Base-by-base conservation (phyloP, 352 stramenopile genomes). In the Phytophthora hybrid region DNA sequence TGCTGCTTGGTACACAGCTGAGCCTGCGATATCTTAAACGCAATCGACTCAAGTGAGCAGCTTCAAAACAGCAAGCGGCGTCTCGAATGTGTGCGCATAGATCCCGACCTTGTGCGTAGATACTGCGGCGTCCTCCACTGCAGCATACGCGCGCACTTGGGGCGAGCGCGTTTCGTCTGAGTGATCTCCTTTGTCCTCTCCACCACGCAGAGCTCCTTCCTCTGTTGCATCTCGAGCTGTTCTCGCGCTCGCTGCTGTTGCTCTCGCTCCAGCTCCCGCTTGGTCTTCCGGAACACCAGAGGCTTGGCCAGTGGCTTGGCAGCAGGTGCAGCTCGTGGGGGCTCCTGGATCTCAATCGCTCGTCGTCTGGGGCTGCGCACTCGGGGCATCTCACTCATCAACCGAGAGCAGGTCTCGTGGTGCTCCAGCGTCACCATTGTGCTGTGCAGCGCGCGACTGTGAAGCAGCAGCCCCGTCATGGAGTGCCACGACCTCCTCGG, bases 281-380 rank as follows among this genome's bases (percentile, higher is more conserved):
- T 90, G 18, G 82, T 90, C 64, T 88, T 90, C 19, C 82, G 72
- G 39, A 88, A 90, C 37, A 84, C 71, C 0, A 89, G 58, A 10
- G 76, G 80, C 34, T 84, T 86, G 8, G 66, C 62, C 19, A 73
- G 58, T 57, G 62, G 71, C 4, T 74, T 76, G 10, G 61, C 39
- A 5, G 53, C 29, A 31, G 70, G 66, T 34, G 34, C 54, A 51
- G 55, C 64, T 23, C 46, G 19, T 0, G 69, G 52, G 3, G 29
- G 21, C 7, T 63, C 41, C 23, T 73, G 64, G 29, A 61, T 55
- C 39, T 66, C 63, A 31, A 62, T 51, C 9, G 29, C 52, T 29
- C 37, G 51, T 39, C 59, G 55, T 53, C 47, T 39, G 8, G 60
- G 64, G 23, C 57, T 74, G 14, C 52, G 49, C 32, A 76, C 47